Conservation (phyloP, 495 filamentous ascomycete genomes). For the Aspergillus incahuasiensis region DNA sequence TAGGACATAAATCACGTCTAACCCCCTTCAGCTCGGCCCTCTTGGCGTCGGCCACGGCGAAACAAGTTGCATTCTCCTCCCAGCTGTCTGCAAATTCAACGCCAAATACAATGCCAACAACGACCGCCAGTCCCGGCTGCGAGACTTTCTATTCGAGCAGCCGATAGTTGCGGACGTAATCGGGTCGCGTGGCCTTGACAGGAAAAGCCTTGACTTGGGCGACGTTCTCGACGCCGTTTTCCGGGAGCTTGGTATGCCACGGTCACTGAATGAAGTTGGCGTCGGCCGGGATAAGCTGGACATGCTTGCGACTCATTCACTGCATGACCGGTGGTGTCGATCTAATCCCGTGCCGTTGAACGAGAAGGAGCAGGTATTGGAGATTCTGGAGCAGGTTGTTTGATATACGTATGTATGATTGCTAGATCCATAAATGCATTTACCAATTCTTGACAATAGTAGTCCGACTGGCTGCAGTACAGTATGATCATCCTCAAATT, state of each 20-base stretch:
- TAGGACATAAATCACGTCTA: too few species aligned
- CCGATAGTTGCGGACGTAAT: constrained; percentile 40
- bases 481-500: too few species aligned
- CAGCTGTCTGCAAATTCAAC: constrained; percentile 58
- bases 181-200: constrained; percentile 28
- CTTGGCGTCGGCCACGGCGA: constrained; percentile 62
- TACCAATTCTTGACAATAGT: too few species aligned
- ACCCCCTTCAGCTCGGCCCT: constrained; percentile 56
- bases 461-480: too few species aligned
- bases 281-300: constrained; percentile 51
- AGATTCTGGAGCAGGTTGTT: constrained; percentile 49
- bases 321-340: constrained; percentile 48
- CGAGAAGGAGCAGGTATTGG: constrained; percentile 48
- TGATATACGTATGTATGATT: not conserved
- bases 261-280: constrained; percentile 51
- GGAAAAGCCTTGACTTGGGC: constrained; percentile 42
- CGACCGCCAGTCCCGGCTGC: constrained; percentile 42
- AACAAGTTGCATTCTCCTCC: constrained; percentile 61
- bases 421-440: not conserved
- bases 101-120: constrained; percentile 43
- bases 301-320: constrained; percentile 45
- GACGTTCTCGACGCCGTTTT: constrained; percentile 54
- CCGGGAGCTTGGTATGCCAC: constrained; percentile 50
- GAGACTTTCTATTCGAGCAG: constrained; percentile 47
- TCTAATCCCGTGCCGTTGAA: constrained; percentile 48